Percentiles rank a stretch among this genome's conserved stretches.
Evolutionary conservation across 2,329 filamentous ascomycete genomes (phyloP).

Genomic region (Hymenoscyphus fraxineus): DNA sequence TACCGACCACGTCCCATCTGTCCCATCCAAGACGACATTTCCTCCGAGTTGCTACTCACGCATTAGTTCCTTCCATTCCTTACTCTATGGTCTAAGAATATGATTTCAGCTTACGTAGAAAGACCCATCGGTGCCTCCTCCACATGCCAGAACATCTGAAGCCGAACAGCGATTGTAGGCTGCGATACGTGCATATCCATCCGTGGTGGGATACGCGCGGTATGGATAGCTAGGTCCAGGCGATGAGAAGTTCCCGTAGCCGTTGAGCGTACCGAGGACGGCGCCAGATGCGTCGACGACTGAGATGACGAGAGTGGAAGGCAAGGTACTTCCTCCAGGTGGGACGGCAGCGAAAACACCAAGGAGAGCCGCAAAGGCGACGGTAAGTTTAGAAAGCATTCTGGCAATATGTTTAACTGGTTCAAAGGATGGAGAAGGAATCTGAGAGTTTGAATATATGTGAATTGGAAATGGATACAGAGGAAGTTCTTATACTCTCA

Average conservation of each 20-base stretch:
- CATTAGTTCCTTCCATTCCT: neutral
- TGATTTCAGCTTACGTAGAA: conserved; percentile 4
- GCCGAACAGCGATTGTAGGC: conserved; percentile 1
- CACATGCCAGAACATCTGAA: neutral
- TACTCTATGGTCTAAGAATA: neutral
- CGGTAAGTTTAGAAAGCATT: neutral
- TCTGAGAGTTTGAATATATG: neutral
- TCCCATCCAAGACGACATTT: conserved; percentile 8
- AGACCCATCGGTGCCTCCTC: neutral
- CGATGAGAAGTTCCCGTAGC: conserved; percentile 15
- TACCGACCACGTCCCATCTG: conserved; percentile 11
- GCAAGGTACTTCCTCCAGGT: neutral
- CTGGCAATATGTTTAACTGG: neutral
- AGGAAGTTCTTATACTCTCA: neutral
- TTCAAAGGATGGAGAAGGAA: neutral
- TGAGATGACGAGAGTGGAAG: conserved; percentile 1
- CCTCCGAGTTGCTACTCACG: neutral
- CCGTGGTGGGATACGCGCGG: neutral
- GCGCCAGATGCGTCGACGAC: conserved; percentile 4
- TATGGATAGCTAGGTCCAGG: conserved; percentile 12
- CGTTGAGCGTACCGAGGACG: conserved; percentile 10
- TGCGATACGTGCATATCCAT: neutral
- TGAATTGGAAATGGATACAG: neutral
- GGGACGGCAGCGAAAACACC: neutral
- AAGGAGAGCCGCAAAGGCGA: neutral